Base-by-base conservation (phyloP, 176 grass and related monocot species). In the Avena insularis region DNA sequence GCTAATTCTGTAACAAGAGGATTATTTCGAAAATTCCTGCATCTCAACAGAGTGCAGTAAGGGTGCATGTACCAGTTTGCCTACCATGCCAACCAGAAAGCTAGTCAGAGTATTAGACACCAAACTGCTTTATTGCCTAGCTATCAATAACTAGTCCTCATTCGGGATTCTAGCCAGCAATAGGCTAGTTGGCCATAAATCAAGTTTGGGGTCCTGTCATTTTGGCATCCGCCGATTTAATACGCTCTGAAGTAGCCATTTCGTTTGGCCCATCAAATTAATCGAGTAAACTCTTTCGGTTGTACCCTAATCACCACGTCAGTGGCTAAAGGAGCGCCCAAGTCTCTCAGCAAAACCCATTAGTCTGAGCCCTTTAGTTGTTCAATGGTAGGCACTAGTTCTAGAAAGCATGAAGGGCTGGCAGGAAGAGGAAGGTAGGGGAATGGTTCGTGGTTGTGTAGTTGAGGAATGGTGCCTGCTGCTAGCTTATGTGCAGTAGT, bases 391-490 rank as follows among this genome's bases (percentile, higher is more conserved):
- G 80, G 91, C 84, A 57, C 62, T 81, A 40, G 70, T 87, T 90
- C 77, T 85, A 87, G 88, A 92, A 90, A 81, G 88, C 71, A 77
- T 90, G 88, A 81, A 71, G 54, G 49, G 6, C 84, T 71, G 82
- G 88, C 38, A 90, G 81, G 49, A 87, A 84, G 49, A 87, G 80
- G 91, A 89, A 33, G 76, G 75, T 92, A 90, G 88, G 81, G 77
- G 83, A 90, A 90, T 87, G 70, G 88, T 87, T 83, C 62, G 55
- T 87, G 71, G 88, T 54, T 92, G 88, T 84, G 70, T 87, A 77
- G 88, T 70, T 90, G 88, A 81, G 91, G 64, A 65, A 71, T 81
- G 43, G 86, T 85, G 86, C 71, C 54, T 75, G 77, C 64, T 35
- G 77, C 64, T 35, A 36, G 64, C 70, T 79, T 88, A 85, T 90